A percentile compares a stretch with the other conserved stretches of the same genome.
Conservation (phyloP, 495 filamentous ascomycete species). For the Aspergillus affinis region DNA sequence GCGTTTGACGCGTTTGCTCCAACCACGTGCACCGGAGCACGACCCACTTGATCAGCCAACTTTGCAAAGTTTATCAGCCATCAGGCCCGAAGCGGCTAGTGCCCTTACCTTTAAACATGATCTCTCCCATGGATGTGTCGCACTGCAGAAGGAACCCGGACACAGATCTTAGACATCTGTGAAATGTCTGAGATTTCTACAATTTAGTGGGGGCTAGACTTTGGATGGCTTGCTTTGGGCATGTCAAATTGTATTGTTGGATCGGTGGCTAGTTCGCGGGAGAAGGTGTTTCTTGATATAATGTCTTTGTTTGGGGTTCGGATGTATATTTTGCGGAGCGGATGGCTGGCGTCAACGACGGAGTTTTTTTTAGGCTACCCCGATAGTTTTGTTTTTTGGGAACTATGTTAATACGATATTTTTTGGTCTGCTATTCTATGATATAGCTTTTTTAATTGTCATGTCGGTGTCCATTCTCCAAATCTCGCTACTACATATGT, state of each 20-base stretch:
- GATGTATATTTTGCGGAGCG: no score
- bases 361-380: no score
- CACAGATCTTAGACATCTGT: constrained; percentile 4
- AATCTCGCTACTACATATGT: no score
- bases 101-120: constrained; percentile 22
- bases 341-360: no score
- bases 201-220: background rate
- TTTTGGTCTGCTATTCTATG: no score
- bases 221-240: background rate
- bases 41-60: constrained; percentile 32
- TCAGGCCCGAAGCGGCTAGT: constrained; percentile 27
- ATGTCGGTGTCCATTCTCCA: no score
- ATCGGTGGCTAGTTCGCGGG: no score
- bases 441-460: no score
- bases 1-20: constrained; percentile 33
- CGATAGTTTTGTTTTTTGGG: no score
- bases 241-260: background rate
- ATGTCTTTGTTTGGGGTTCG: no score
- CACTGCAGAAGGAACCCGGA: constrained; percentile 16
- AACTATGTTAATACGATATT: no score
- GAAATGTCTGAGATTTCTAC: background rate
- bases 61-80: constrained; percentile 33
- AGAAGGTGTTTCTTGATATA: no score
- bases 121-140: constrained; percentile 16
- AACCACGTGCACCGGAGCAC: constrained; percentile 34